Conservation (phyloP, 2,329 filamentous ascomycete species). For the Aspergillus sp. region DNA sequence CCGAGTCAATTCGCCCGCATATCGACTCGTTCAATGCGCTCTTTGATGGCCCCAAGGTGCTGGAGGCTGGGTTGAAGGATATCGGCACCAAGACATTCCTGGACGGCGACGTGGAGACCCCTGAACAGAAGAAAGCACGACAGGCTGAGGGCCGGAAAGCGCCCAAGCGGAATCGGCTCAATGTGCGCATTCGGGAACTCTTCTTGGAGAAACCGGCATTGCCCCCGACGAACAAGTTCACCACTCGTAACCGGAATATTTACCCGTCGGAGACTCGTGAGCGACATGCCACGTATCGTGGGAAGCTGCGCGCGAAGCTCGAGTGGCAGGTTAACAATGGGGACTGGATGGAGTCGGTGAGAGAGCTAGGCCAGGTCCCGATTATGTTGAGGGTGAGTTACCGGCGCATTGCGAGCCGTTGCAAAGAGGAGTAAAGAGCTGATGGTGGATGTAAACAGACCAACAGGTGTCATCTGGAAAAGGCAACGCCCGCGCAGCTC, state of each 20-base stretch:
- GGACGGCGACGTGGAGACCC: constrained; percentile 57
- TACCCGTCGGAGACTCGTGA: constrained; percentile 90
- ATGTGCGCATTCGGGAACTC: constrained; percentile 70
- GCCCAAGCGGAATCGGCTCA: constrained; percentile 61
- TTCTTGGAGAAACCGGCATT: constrained; percentile 74
- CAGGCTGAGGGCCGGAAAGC: constrained; percentile 49
- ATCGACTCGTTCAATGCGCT: constrained; percentile 93
- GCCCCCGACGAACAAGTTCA: constrained; percentile 74
- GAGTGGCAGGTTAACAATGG: constrained; percentile 83
- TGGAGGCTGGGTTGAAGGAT: constrained; percentile 71
- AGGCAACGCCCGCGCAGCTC: constrained; percentile 70
- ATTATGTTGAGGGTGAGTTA: constrained; percentile 77
- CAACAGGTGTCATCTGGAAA: constrained; percentile 82
- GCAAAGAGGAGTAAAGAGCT: neutral
- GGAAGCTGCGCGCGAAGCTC: constrained; percentile 71
- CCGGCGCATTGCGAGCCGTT: too few species aligned
- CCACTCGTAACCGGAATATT: constrained; percentile 70
- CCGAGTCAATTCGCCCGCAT: constrained; percentile 80
- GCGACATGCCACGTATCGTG: constrained; percentile 83
- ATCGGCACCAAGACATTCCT: constrained; percentile 85
- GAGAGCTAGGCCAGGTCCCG: constrained; percentile 81
- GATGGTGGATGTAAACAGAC: constrained; percentile 46
- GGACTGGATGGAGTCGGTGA: constrained; percentile 69
- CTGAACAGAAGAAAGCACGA: constrained; percentile 29
- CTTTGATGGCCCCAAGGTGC: constrained; percentile 62